These are phyloP conservation scores for Omphalotus olearius DNA, from an alignment of 1,284 basidiomycete genomes.

Conservation along the genomic window DNA sequence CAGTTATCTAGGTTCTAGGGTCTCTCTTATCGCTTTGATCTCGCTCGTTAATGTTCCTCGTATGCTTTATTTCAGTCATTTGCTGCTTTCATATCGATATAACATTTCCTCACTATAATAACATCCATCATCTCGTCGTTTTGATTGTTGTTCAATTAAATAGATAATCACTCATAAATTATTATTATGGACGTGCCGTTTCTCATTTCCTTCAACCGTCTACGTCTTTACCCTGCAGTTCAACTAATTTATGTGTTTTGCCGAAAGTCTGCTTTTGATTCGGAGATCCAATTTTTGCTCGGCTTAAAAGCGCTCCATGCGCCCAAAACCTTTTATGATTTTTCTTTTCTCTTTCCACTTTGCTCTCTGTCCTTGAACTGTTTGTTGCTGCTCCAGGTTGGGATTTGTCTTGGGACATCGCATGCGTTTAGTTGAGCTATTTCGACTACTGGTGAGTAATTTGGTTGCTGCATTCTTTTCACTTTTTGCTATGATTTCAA, in stretches of 20 bases:
- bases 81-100: not conserved
- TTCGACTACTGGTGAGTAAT: too few species aligned
- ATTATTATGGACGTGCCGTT: slow-evolving; percentile 1
- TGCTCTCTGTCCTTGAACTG: too few species aligned
- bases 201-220: not conserved
- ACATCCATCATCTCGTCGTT: not conserved
- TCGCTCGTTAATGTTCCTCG: slow-evolving; percentile 1
- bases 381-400: too few species aligned
- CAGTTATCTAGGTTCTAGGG: too few species aligned
- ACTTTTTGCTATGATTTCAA: slow-evolving; percentile 1
- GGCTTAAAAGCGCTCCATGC: too few species aligned
- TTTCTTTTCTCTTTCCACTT: too few species aligned
- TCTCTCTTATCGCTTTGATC: not conserved
- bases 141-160: not conserved
- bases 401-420: slow-evolving; percentile 6
- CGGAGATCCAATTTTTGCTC: too few species aligned
- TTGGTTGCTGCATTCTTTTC: too few species aligned
- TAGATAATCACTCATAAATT: not conserved
- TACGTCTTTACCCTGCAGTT: not conserved
- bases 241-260: not conserved
- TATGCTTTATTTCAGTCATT: not conserved
- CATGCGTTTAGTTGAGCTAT: slow-evolving; percentile 36
- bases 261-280: too few species aligned
- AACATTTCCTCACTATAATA: not conserved
- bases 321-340: too few species aligned